These are phyloP conservation scores for Xylaria sp. DNA, from an alignment of 495 filamentous ascomycete species.

Conservation along the genomic window DNA sequence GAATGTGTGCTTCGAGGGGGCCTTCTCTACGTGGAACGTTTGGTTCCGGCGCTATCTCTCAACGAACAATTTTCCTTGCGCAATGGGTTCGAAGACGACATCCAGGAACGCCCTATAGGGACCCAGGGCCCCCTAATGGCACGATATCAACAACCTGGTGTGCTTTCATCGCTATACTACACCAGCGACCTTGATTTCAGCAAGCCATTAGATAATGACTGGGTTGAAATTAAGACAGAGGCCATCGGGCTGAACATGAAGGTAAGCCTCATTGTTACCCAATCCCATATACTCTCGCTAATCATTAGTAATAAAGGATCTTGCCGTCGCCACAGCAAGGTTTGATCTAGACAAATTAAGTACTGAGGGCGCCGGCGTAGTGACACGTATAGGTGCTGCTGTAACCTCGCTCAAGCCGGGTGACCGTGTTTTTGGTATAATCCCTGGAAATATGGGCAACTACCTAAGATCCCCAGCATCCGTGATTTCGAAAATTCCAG, in stretches of 20 bases:
- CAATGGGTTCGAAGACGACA: neutral
- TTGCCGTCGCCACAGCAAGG: neutral
- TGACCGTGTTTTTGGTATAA: neutral
- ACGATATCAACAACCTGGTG: neutral
- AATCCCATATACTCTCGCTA: neutral
- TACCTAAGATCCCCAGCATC: neutral
- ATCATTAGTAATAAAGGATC: neutral
- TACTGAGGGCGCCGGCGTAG: neutral
- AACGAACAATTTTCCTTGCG: neutral
- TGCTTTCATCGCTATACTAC: conserved; percentile 11
- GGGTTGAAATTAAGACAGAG: conserved; percentile 7
- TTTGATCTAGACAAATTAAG: neutral
- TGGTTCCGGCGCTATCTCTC: neutral
- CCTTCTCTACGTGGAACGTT: neutral
- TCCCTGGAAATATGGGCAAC: neutral
- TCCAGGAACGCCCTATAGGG: neutral
- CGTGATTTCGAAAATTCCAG: conserved; percentile 33
- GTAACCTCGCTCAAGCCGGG: neutral
- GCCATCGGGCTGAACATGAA: conserved; percentile 16
- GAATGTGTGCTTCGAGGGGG: neutral
- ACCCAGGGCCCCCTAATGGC: neutral
- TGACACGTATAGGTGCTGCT: neutral
- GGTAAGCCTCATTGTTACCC: neutral
- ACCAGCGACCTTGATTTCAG: neutral
- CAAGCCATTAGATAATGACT: neutral